Conservation (phyloP, 805 yeast species). For the Candida manassasensis region DNA sequence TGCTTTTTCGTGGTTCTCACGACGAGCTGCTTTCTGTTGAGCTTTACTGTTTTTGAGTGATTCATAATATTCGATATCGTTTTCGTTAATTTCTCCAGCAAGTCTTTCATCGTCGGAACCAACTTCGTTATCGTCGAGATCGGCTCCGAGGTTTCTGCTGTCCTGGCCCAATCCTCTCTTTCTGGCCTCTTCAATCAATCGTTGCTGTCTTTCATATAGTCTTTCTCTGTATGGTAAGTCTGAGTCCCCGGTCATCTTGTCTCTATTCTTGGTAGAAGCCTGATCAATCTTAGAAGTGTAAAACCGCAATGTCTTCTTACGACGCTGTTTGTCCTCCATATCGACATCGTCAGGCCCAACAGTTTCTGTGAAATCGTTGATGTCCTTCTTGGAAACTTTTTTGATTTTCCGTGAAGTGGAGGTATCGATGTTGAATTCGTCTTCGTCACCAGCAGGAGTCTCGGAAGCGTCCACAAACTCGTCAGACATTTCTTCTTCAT, state of each 20-base stretch:
- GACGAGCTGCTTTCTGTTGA: slow-evolving; percentile 50
- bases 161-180: slow-evolving; percentile 59
- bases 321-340: slow-evolving; percentile 74
- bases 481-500: slow-evolving; percentile 12
- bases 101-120: slow-evolving; percentile 43
- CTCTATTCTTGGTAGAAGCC: slow-evolving; percentile 53
- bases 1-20: slow-evolving; percentile 64
- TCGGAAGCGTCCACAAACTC: slow-evolving; percentile 17
- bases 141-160: slow-evolving; percentile 51
- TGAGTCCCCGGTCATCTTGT: slow-evolving; percentile 64
- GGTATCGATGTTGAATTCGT: slow-evolving; percentile 47
- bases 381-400: slow-evolving; percentile 17
- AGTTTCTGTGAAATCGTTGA: slow-evolving; percentile 59
- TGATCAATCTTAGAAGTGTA: slow-evolving; percentile 96
- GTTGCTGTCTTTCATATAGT: slow-evolving; percentile 81
- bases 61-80: slow-evolving; percentile 59
- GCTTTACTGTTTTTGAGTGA: slow-evolving; percentile 44
- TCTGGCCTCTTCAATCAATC: slow-evolving; percentile 83
- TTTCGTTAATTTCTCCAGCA: slow-evolving; percentile 40
- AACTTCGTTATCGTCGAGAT: slow-evolving; percentile 48
- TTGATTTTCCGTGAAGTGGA: slow-evolving; percentile 50
- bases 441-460: slow-evolving; percentile 7
- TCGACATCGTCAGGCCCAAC: slow-evolving; percentile 72
- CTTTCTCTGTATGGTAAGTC: slow-evolving; percentile 92
- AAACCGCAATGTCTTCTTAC: slow-evolving; percentile 82